Evolutionary conservation across 495 filamentous ascomycete species (phyloP), one percentile per base, ranked within the genome.

Genomic region (Parachaetomium inaequale): DNA sequence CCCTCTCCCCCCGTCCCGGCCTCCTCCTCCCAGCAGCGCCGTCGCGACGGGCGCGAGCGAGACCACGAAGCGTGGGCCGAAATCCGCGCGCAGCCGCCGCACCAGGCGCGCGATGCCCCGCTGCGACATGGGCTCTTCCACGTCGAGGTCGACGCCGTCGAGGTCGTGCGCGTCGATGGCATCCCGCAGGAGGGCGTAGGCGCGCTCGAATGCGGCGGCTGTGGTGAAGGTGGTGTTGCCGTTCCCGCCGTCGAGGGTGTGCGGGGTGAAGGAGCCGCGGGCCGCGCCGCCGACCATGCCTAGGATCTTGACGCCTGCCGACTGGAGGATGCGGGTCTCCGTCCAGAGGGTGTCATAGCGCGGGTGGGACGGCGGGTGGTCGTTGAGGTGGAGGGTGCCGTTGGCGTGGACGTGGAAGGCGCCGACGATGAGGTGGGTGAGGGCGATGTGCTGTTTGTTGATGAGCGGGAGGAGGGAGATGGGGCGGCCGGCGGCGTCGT

Each of bases 251-350:
- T 92, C 89, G 6, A 93, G 79, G 2, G 84, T 81, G 7, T 59
- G 55, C 3, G 11, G 26, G 15, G 63, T 52, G 69, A 86, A 95
- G 19, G 84, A 84, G 7, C 91, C 91, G 52, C 75, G 78, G 0
- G 89, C 90, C 2, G 89, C 91, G 3, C 91, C 91, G 26, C 91
- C 91, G 11, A 95, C 76, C 91, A 95, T 94, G 61, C 86, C 88
- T 67, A 93, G 80, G 40, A 94, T 79, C 63, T 84, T 87, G 68
- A 94, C 79, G 40, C 89, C 89, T 36, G 75, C 73, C 25, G 74
- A 74, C 66, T 92, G 84, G 15, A 83, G 70, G 40, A 76, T 61
- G 10, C 76, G 77, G 15, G 87, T 79, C 68, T 93, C 89, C 29
- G 76, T 78, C 89, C 90, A 93, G 15, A 93, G 75, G 0, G 74